These are phyloP conservation scores for Volvox africanus DNA, from an alignment of 139 green algal genomes.

Conservation along the genomic window DNA sequence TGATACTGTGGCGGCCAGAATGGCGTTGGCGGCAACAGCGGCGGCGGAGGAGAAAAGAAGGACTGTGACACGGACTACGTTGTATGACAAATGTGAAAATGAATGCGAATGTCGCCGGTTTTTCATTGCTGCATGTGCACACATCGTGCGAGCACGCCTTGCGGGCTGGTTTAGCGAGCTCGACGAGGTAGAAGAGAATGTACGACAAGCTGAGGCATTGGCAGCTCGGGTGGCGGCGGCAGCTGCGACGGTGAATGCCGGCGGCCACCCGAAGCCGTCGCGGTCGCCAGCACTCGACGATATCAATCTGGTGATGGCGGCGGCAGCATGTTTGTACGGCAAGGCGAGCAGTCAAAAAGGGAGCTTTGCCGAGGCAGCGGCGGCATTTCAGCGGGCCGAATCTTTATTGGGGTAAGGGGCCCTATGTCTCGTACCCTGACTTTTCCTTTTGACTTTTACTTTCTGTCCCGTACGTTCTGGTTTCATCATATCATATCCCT, in stretches of 20 bases:
- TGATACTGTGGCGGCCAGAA: not conserved
- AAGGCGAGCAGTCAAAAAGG: slow-evolving; percentile 22
- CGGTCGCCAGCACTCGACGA: not conserved
- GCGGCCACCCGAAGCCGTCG: not conserved
- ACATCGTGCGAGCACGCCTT: not conserved
- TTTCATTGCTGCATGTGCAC: slow-evolving; percentile 1
- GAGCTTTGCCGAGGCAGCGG: not conserved
- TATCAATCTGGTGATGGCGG: not conserved
- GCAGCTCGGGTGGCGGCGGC: not conserved
- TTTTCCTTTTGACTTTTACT: no score
- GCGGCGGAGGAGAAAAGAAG: not conserved
- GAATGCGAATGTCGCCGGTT: not conserved
- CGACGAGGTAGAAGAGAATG: slow-evolving; percentile 29
- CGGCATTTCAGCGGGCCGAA: slow-evolving; percentile 10
- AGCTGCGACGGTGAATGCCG: not conserved
- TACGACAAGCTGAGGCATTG: not conserved
- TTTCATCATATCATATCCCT: no score
- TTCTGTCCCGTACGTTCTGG: no score
- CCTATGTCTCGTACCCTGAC: no score
- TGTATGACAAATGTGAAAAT: no score
- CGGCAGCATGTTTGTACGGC: slow-evolving; percentile 21
- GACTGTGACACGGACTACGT: not conserved
- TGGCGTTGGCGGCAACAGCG: not conserved
- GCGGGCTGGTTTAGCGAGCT: slow-evolving; percentile 3
- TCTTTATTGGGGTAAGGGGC: not conserved